Conservation (phyloP, 805 yeast genomes). For the Metschnikowia henanensis region DNA sequence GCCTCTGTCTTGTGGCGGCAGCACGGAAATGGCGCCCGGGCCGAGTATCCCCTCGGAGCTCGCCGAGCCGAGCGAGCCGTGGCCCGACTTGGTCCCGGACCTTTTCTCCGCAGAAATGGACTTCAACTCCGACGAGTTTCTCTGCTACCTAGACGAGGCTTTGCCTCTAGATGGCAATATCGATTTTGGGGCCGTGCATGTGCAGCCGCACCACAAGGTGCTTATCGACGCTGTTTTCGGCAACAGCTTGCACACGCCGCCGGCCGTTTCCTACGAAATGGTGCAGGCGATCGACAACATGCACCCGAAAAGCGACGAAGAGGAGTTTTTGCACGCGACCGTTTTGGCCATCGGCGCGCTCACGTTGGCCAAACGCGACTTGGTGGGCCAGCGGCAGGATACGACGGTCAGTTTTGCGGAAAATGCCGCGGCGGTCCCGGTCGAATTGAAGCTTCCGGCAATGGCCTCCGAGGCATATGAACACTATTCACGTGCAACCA, state of each 20-base stretch:
- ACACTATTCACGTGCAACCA: not conserved
- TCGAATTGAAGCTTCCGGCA: not conserved
- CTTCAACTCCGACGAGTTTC: not conserved
- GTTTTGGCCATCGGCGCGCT: not conserved
- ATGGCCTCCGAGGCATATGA: slow-evolving; percentile 1
- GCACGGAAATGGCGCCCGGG: too few species aligned
- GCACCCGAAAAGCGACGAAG: not conserved
- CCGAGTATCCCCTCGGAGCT: not conserved
- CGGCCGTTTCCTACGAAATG: not conserved
- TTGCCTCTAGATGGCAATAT: not conserved
- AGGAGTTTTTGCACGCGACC: not conserved
- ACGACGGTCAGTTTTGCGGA: not conserved
- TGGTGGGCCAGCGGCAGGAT: not conserved
- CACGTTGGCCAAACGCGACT: not conserved
- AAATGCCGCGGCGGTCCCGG: not conserved
- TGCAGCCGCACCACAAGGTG: not conserved
- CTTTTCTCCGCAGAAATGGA: not conserved
- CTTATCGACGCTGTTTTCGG: not conserved
- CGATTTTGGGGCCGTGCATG: not conserved
- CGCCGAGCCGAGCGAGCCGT: not conserved
- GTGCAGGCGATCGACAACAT: not conserved
- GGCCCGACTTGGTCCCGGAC: not conserved
- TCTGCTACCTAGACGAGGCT: not conserved
- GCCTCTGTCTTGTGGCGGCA: too few species aligned
- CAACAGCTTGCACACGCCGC: not conserved